Conservation (phyloP, 768 basidiomycete genomes). For the Galerina marginata region DNA sequence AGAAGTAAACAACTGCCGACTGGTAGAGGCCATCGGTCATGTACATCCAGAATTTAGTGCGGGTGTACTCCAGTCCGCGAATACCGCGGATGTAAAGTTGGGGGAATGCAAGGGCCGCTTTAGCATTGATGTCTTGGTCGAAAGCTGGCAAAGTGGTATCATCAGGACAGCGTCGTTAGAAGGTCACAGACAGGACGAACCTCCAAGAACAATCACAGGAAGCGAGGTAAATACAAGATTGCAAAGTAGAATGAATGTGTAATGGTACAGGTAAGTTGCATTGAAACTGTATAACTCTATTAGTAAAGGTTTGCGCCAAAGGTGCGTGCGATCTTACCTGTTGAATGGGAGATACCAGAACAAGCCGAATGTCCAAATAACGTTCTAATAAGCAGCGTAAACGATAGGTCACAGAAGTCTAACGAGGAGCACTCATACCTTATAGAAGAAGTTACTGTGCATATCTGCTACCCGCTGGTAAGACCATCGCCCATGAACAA, state of each 20-base stretch:
- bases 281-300: slow-evolving; percentile 68
- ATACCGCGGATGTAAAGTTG: slow-evolving; percentile 97
- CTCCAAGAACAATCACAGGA: slow-evolving; percentile 90
- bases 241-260: slow-evolving; percentile 91
- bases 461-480: slow-evolving; percentile 96
- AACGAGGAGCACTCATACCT: slow-evolving; percentile 52
- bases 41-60: slow-evolving; percentile 90
- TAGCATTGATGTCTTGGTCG: slow-evolving; percentile 93
- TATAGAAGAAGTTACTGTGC: slow-evolving; percentile 99
- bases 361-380: slow-evolving; percentile 91
- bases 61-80: slow-evolving; percentile 91
- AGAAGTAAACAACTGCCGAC: slow-evolving; percentile 83
- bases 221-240: slow-evolving; percentile 94
- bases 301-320: slow-evolving; percentile 15
- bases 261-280: slow-evolving; percentile 93
- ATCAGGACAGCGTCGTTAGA: not conserved
- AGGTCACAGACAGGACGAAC: slow-evolving; percentile 43
- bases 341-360: slow-evolving; percentile 96
- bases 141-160: slow-evolving; percentile 58
- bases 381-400: slow-evolving; percentile 56
- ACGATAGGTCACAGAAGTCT: not conserved
- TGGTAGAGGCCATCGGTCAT: slow-evolving; percentile 96
- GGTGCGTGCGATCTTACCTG: slow-evolving; percentile 50
- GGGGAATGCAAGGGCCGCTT: slow-evolving; percentile 89
- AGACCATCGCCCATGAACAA: slow-evolving; percentile 97